phyloP scores from a whole-genome alignment of 108 stramenopile species.

The Pseudonitzschia multiseries region DNA sequence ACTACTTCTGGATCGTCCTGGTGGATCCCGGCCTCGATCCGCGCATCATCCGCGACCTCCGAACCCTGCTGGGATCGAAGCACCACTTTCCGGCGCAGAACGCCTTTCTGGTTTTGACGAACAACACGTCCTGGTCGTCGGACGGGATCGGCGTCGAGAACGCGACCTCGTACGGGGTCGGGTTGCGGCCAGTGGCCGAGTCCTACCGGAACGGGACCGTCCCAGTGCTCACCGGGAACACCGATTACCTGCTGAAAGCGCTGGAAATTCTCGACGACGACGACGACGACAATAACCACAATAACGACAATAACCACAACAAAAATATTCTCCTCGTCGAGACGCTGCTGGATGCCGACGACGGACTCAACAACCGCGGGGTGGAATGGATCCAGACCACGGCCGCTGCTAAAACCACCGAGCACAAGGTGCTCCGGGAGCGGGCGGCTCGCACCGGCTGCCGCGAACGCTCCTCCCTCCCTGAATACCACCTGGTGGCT shows the following conservation, averaged over 20 bases:
- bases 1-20: slow-evolving; percentile 16
- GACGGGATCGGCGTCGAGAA: slow-evolving; percentile 19
- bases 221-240: slow-evolving; percentile 5
- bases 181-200: slow-evolving; percentile 2
- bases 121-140: slow-evolving; percentile 14
- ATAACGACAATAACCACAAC: neutral
- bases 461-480: neutral
- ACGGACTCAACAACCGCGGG: slow-evolving; percentile 15
- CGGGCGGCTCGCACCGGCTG: neutral
- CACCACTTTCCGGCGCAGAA: neutral
- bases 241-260: neutral
- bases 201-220: slow-evolving; percentile 1
- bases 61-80: neutral
- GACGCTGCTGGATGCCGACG: slow-evolving; percentile 18
- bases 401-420: neutral
- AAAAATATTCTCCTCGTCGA: slow-evolving; percentile 10
- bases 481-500: slow-evolving; percentile 17
- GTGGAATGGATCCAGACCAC: slow-evolving; percentile 18
- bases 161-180: slow-evolving; percentile 4
- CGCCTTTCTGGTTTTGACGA: slow-evolving; percentile 15
- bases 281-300: neutral
- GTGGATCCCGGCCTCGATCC: slow-evolving; percentile 12
- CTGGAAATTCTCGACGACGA: neutral
- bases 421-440: neutral
- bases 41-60: neutral